Evolutionary conservation across 129 eudicot species (phyloP).

Genomic region (Flaveria bidentis): DNA sequence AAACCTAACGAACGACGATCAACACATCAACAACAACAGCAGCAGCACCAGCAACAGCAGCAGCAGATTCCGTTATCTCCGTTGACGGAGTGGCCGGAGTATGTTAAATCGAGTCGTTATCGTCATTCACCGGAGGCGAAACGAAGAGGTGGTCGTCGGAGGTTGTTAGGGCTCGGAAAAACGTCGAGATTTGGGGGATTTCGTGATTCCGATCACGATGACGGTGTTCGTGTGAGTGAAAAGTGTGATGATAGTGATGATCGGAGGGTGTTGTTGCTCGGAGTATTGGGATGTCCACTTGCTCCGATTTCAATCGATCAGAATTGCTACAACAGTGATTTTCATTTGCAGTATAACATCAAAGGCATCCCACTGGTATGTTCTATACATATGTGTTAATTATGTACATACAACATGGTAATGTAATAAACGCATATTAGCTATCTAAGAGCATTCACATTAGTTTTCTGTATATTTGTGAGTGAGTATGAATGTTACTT

Average conservation of each 20-base stretch:
- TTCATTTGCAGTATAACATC: conserved; percentile 33
- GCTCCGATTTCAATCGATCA: conserved; percentile 59
- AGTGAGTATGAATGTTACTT: too few species aligned
- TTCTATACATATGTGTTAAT: neutral
- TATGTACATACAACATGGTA: too few species aligned
- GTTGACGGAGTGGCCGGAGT: conserved; percentile 57
- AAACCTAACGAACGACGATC: conserved; percentile 12
- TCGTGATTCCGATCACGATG: neutral
- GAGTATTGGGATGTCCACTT: conserved; percentile 72
- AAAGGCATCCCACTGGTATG: conserved; percentile 61
- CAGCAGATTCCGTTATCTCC: conserved; percentile 45
- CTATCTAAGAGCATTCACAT: too few species aligned
- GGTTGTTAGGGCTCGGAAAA: conserved; percentile 44
- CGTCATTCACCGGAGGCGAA: conserved; percentile 16
- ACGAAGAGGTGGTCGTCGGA: conserved; percentile 53
- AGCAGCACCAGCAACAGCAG: neutral
- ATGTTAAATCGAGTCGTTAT: conserved; percentile 29
- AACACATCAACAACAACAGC: neutral
- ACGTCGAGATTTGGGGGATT: conserved; percentile 30
- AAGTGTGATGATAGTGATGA: neutral
- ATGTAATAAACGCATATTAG: too few species aligned
- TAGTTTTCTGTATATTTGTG: too few species aligned
- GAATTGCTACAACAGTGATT: neutral
- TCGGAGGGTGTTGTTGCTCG: conserved; percentile 51
- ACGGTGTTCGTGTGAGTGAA: neutral